A percentile compares a stretch with the other conserved stretches of the same genome.
Evolutionary conservation across 2,329 filamentous ascomycete genomes (phyloP).

Genomic region (Clathrospora elynae): DNA sequence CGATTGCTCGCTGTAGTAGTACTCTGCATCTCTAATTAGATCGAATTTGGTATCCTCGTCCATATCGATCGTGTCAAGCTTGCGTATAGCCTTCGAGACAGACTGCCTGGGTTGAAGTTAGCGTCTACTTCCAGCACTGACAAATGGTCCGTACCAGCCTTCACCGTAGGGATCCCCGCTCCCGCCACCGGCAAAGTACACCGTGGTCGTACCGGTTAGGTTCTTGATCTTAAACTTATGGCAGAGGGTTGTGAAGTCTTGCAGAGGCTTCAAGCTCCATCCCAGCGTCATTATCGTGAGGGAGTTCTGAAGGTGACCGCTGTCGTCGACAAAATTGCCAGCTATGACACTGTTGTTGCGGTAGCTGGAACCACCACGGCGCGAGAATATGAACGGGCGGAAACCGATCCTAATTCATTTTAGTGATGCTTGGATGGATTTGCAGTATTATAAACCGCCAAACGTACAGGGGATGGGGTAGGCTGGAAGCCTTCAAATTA

Average conservation of each 20-base stretch:
- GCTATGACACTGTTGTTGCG: background rate
- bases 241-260: conserved; percentile 30
- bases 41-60: conserved; percentile 34
- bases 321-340: conserved; percentile 11
- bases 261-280: conserved; percentile 34
- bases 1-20: conserved; percentile 45
- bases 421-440: too few species aligned
- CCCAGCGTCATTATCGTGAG: conserved; percentile 34
- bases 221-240: conserved; percentile 29
- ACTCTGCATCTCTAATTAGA: conserved; percentile 43
- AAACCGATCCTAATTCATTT: conserved; percentile 37
- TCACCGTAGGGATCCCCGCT: conserved; percentile 13
- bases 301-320: conserved; percentile 20
- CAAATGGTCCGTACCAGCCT: too few species aligned
- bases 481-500: too few species aligned
- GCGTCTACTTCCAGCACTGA: too few species aligned
- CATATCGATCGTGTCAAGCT: conserved; percentile 41
- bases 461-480: too few species aligned
- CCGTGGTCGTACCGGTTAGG: conserved; percentile 29
- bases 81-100: conserved; percentile 33
- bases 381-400: conserved; percentile 36
- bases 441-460: background rate
- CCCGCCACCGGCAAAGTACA: conserved; percentile 31
- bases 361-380: conserved; percentile 12
- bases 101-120: too few species aligned